Conservation (phyloP, 768 basidiomycete genomes). For the Mycena haematopus region DNA sequence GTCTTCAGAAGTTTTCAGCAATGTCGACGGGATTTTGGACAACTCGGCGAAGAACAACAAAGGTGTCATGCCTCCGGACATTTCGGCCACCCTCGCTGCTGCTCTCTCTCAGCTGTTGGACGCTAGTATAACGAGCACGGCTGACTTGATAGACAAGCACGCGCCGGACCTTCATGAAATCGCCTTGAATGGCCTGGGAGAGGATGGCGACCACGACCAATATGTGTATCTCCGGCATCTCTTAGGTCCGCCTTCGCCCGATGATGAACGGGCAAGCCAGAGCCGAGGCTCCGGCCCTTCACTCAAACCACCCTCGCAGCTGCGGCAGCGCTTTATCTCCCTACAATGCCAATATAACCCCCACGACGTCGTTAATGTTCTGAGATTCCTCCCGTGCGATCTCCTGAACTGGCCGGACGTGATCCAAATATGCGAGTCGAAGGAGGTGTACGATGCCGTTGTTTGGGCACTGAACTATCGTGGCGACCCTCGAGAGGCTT, state of each 20-base stretch:
- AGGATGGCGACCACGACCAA: conserved; percentile 56
- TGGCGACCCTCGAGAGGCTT: conserved; percentile 67
- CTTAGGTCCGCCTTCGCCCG: conserved; percentile 60
- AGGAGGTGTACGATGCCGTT: conserved; percentile 73
- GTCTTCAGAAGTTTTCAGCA: conserved; percentile 66
- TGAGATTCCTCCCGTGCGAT: conserved; percentile 60
- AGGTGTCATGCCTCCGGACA: conserved; percentile 58
- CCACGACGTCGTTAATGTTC: conserved; percentile 61
- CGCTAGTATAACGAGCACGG: conserved; percentile 68
- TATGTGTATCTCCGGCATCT: conserved; percentile 82
- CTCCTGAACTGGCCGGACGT: conserved; percentile 63
- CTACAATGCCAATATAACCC: conserved; percentile 80
- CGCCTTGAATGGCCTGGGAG: conserved; percentile 60
- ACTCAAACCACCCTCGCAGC: conserved; percentile 49
- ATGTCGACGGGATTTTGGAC: conserved; percentile 66
- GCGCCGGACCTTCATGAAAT: conserved; percentile 68
- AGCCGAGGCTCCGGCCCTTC: conserved; percentile 42
- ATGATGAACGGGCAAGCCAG: conserved; percentile 43
- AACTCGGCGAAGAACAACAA: conserved; percentile 53
- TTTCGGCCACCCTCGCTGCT: conserved; percentile 58
- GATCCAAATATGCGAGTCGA: conserved; percentile 68
- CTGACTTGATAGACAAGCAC: conserved; percentile 72
- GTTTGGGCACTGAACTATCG: conserved; percentile 79
- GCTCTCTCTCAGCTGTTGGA: conserved; percentile 72
- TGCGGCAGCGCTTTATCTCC: conserved; percentile 69